Base-by-base conservation (phyloP, 2,329 filamentous ascomycete genomes). In the Ascosphaera apis region DNA sequence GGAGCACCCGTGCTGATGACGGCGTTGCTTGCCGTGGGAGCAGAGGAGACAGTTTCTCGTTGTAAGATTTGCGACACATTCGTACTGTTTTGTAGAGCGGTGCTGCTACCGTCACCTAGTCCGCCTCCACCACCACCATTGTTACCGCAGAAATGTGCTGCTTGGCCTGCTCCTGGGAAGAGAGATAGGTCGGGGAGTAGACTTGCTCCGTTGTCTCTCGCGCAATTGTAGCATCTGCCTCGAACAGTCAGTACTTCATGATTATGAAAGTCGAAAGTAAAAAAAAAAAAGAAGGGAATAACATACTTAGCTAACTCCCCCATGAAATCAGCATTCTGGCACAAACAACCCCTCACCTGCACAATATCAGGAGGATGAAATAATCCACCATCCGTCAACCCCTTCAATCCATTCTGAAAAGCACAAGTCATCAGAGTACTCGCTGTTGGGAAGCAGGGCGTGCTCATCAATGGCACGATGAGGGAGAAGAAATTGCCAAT, bases 1-100 rank as follows among this genome's bases (percentile, higher is more conserved):
- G 33, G 33, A 21, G n/a, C 15, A 16, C 33, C 18, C 11, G 15
- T 34, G 15, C n/a, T 12, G 33, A 34, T 12, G 12, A 31, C 30
- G n/a, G 16, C 30, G 30, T 31, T 31, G 30, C 30, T 31, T 13
- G 30, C 30, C n/a, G 30, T 31, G n/a, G 30, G 30, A 17, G 30
- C 30, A 13, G 30, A 13, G 4, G 30, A 4, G 4, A 31, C 30
- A 4, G 30, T 31, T 17, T 31, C 12, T 31, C 12, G 4, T 12
- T 31, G n/a, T 12, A 17, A 12, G 7, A 7, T 13, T 28, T 28
- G n/a, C 16, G 30, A 31, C 4, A 8, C 13, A 13, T 28, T 13
- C 25, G 30, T 21, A 9, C 19, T 21, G 19, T 21, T 21, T 21
- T 21, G 19, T 21, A 21, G 9, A 4, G 19, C 19, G 19, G 30